phyloP scores from a whole-genome alignment of 2,329 filamentous ascomycete genomes.

The Aspergillus luchuensis region DNA sequence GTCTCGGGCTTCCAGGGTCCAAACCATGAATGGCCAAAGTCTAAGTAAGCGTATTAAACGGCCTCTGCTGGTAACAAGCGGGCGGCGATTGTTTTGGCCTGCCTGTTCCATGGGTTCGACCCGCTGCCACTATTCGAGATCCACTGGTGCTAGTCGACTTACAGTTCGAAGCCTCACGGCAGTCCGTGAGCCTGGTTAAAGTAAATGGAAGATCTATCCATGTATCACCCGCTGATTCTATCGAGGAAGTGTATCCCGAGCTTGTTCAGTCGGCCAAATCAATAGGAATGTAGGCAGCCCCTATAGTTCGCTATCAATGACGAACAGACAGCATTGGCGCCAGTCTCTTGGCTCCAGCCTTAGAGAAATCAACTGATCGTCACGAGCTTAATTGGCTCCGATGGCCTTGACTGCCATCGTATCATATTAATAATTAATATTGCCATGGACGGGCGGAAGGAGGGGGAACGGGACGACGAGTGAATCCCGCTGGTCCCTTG shows the following conservation, averaged over 20 bases:
- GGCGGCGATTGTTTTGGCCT: neutral
- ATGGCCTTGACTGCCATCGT: neutral
- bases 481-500: neutral
- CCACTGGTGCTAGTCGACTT: neutral
- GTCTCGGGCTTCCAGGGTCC: neutral
- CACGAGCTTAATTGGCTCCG: neutral
- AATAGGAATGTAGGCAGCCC: neutral
- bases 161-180: neutral
- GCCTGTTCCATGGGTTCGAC: slow-evolving; percentile 5
- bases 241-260: neutral
- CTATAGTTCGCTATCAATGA: neutral
- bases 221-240: neutral
- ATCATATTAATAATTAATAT: neutral
- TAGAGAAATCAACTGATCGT: neutral
- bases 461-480: neutral
- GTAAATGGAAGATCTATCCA: neutral
- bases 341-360: neutral
- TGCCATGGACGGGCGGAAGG: slow-evolving; percentile 1
- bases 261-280: neutral
- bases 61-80: neutral
- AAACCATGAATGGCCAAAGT: slow-evolving; percentile 6
- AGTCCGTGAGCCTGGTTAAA: neutral
- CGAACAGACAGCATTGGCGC: neutral
- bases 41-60: slow-evolving; percentile 4
- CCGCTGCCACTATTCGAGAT: slow-evolving; percentile 4